Percentiles rank a stretch among this genome's conserved stretches.
Evolutionary conservation across 2,329 filamentous ascomycete species (phyloP).

Genomic region (Pyricularia sp.): DNA sequence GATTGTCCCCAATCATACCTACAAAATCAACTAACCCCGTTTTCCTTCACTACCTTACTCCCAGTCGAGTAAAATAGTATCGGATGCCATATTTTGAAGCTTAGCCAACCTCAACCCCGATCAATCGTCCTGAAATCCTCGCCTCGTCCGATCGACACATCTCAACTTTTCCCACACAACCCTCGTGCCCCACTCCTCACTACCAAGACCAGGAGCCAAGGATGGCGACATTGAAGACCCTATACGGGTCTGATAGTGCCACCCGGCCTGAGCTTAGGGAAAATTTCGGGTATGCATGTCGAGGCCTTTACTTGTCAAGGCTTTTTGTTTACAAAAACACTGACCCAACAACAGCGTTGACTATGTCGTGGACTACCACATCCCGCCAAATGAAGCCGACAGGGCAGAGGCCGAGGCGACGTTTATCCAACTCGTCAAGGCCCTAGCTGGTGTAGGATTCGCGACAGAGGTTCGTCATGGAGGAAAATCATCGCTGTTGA

Average conservation of each 20-base stretch:
- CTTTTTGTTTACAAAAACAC: background rate
- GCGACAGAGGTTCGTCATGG: slow-evolving; percentile 78
- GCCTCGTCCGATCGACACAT: background rate
- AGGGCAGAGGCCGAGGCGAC: slow-evolving; percentile 55
- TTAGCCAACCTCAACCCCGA: background rate
- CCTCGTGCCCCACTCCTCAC: background rate
- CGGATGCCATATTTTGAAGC: background rate
- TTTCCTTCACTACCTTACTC: background rate
- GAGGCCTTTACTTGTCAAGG: background rate
- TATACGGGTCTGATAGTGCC: background rate
- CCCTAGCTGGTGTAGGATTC: slow-evolving; percentile 67
- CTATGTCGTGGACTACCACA: slow-evolving; percentile 73
- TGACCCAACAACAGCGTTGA: slow-evolving; percentile 49
- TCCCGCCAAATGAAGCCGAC: slow-evolving; percentile 52
- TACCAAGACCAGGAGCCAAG: background rate
- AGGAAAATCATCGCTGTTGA: slow-evolving; percentile 58
- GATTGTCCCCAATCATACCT: background rate
- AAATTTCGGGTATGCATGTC: background rate
- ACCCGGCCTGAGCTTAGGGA: background rate
- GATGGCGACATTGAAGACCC: background rate
- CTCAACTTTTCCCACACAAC: background rate
- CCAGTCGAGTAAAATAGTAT: background rate
- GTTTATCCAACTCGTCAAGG: slow-evolving; percentile 66
- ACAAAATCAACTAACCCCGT: background rate
- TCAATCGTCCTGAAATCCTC: background rate